Base-by-base conservation (phyloP, 2,329 filamentous ascomycete genomes). In the Ilyonectria destructans region DNA sequence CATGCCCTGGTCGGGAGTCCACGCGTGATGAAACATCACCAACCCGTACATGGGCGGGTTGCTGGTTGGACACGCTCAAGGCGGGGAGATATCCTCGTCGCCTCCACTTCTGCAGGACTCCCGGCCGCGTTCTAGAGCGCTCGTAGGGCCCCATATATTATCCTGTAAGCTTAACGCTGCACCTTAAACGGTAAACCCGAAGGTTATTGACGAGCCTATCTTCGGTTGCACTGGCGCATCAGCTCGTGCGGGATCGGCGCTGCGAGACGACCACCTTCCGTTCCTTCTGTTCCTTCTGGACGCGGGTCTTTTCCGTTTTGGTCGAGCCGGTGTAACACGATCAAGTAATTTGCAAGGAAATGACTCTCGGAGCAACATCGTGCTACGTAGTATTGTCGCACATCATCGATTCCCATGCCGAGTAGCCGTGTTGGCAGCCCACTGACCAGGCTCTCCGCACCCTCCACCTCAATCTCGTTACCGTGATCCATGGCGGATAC, bases 401-500 rank as follows among this genome's bases (percentile, higher is more conserved):
- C 37, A 52, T 21, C 37, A 37, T 7, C 31, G 12, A 7, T 35
- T 13, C 5, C 63, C 26, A 26, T 48, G 73, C 73, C 73, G 71
- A 52, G 37, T 75, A 71, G 61, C 73, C 70, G 73, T 58, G 48
- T 17, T 60, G 29, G 64, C 37, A 56, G 40, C 56, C 29, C 57
- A 35, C 51, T 26, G 63, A 46, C 58, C 72, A 61, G 70, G 56
- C 62, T 73, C 72, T 67, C 72, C 72, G 71, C 72, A 74, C 45
- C 58, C 64, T 62, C 67, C 67, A 40, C 37, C 45, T 17, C 40
- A 58, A 9, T 37, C 26, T 43, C 54, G 40, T 43, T 35, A 19
- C 56, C 45, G 8, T 43, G 40, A 8, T 17, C 15, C 40, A n/a
- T 43, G 40, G n/a, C 17, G 40, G 6, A n/a, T n/a, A n/a, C 7